Evolutionary conservation across 139 green algal genomes (phyloP), one percentile per base, ranked within the genome.

Genomic region (Haematococcus lacustris): DNA sequence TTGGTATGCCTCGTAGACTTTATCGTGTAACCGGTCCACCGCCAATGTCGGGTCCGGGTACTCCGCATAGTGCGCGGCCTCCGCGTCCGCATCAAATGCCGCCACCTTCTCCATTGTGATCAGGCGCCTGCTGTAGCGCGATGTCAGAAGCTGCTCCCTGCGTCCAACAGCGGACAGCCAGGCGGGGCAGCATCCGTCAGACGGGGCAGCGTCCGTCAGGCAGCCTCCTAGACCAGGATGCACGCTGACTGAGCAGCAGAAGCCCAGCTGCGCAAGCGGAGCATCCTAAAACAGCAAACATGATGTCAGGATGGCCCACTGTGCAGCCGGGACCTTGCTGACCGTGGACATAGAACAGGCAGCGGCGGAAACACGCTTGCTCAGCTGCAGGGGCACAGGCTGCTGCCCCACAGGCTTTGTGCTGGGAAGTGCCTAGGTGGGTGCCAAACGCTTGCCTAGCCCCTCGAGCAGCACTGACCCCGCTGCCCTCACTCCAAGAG

Each of bases 41-140:
- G 64, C 53, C 41, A 78, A 64, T 32, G 76, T 78, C 66, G 66
- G 66, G 67, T 78, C 71, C 3, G 76, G 76, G 23, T 38, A 30
- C 0, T 66, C 71, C 0, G 66, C 76, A 47, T 84, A 53, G 51
- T 73, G 51, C 13, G 66, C 59, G 13, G 78, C 66, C 1, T 71
- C 78, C 2, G 66, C 67, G 0, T 57, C 74, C 2, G 71, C 71
- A 66, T 84, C 78, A 41, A 79, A 84, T 4, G 57, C 38, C 43
- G 1, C 2, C 41, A 77, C 62, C 78, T 97, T 97, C 68, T 88
- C 69, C 89, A 98, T 93, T 2, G 88, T 93, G 30, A 98, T 70
- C 1, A 98, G 86, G 2, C 92, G 86, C 35, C 94, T 81, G 79
- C 81, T 94, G 87, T 95, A 98, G 4, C 84, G 73, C 0, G 38